These are phyloP conservation scores for Scleromitrula shiraiana DNA, from an alignment of 2,329 filamentous ascomycete genomes.

Conservation along the genomic window DNA sequence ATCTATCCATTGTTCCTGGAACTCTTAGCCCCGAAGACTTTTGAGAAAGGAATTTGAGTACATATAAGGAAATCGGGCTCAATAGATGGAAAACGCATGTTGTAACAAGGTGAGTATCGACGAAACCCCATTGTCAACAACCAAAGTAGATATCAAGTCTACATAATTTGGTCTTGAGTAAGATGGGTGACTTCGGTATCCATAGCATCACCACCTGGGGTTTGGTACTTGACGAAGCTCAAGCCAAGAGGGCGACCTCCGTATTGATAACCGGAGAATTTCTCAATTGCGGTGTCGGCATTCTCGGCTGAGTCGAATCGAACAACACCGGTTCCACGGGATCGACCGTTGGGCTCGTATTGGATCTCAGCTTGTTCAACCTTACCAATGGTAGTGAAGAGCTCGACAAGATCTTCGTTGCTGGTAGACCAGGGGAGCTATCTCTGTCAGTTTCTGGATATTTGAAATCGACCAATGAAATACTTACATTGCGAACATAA, in stretches of 20 bases:
- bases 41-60: constrained; percentile 3
- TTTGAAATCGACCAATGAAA: not conserved
- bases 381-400: constrained; percentile 96
- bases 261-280: constrained; percentile 97
- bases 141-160: constrained; percentile 18
- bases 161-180: constrained; percentile 99
- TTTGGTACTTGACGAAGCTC: constrained; percentile 89
- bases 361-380: constrained; percentile 99
- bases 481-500: constrained; percentile 91
- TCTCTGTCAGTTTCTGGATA: constrained; percentile 4
- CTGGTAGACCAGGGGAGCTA: constrained; percentile 98
- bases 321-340: constrained; percentile 92
- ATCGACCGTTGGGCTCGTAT: constrained; percentile 93
- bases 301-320: constrained; percentile 78
- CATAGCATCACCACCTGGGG: constrained; percentile 60
- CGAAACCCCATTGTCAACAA: not conserved
- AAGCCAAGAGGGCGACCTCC: constrained; percentile 89
- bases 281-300: constrained; percentile 88
- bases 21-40: not conserved
- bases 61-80: constrained; percentile 6
- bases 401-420: constrained; percentile 92
- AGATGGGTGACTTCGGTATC: constrained; percentile 71
- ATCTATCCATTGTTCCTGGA: not conserved
- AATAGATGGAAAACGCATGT: constrained; percentile 2
- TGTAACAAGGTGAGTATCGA: constrained; percentile 1